phyloP scores from a whole-genome alignment of 208 protist species.

The Leishmania guyanensis region DNA sequence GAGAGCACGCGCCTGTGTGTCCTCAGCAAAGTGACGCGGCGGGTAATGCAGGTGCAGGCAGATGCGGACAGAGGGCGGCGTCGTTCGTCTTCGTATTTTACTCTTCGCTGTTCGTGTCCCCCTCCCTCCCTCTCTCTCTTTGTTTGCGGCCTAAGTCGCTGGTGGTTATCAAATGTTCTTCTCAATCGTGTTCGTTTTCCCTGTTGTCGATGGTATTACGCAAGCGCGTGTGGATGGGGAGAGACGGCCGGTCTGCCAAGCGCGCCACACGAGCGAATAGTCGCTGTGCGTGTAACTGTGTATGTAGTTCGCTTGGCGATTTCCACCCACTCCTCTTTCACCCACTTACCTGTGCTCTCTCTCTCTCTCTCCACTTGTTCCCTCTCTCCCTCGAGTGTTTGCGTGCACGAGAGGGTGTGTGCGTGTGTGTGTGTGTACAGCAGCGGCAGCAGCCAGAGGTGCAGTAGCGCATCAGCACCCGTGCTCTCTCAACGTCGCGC shows the following conservation, averaged over 20 bases:
- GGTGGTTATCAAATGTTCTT: neutral
- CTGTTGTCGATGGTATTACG: neutral
- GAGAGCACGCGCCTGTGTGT: neutral
- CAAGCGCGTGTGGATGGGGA: neutral
- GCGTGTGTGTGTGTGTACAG: neutral
- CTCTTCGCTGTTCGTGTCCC: neutral
- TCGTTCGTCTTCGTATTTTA: neutral
- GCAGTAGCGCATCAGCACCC: neutral
- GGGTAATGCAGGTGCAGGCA: neutral
- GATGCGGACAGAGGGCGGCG: neutral
- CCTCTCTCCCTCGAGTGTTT: neutral
- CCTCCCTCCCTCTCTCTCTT: neutral
- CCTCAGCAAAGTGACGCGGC: neutral
- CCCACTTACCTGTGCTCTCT: neutral
- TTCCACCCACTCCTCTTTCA: neutral
- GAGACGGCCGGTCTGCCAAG: no score
- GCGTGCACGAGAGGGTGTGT: neutral
- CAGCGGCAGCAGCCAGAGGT: neutral
- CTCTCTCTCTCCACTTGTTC: neutral
- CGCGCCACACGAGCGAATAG: neutral
- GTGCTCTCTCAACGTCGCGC: neutral
- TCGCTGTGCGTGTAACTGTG: neutral
- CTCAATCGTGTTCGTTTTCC: neutral
- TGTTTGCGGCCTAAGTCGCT: neutral
- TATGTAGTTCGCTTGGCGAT: neutral